Evolutionary conservation across 2,329 filamentous ascomycete species (phyloP), one percentile per base, ranked within the genome.

Genomic region (Ceratocystis variospora): DNA sequence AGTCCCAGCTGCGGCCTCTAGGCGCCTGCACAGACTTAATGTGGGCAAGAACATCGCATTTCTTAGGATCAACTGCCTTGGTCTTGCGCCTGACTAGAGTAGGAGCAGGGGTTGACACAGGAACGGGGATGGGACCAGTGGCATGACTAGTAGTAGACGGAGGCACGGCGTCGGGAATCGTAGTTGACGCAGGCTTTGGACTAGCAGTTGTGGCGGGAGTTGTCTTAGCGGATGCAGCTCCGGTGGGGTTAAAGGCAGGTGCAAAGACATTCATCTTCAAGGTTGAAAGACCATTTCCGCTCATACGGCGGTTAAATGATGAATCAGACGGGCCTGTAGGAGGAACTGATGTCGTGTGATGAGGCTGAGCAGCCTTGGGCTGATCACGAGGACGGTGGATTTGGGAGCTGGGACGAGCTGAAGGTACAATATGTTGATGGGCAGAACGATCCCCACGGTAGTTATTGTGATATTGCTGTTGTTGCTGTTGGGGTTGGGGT

Each of bases 211-310:
- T 31, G 3, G 64, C 22, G 33, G 67, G 57, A 8, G 66, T 37
- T 53, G 67, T 50, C 45, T 68, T 68, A 45, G 46, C n/a, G 46
- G 63, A 19, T 3, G 80, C 79, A 28, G 79, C 77, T 62, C 53
- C 53, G 5, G 77, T 89, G 4, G 89, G 93, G 70, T 86, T 93
- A 76, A 99, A 97, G 1, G 87, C 81, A 57, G 83, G 82, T 0
- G 92, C 91, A 69, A 87, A 87, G 3, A 89, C 86, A 71, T 87
- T 87, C 70, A 87, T 73, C 74, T 85, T 84, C 59, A 78, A 78
- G 3, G 78, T 77, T 71, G 82, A 82, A 31, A 25, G 28, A 17
- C 44, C 17, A 55, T 80, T 74, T 62, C 77, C 79, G 68, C 79
- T 81, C 59, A 81, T 72, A 59, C 84, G 78, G 71, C 82, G 78